Conservation (phyloP, 441 rosid species). For the Biscutella laevigata region DNA sequence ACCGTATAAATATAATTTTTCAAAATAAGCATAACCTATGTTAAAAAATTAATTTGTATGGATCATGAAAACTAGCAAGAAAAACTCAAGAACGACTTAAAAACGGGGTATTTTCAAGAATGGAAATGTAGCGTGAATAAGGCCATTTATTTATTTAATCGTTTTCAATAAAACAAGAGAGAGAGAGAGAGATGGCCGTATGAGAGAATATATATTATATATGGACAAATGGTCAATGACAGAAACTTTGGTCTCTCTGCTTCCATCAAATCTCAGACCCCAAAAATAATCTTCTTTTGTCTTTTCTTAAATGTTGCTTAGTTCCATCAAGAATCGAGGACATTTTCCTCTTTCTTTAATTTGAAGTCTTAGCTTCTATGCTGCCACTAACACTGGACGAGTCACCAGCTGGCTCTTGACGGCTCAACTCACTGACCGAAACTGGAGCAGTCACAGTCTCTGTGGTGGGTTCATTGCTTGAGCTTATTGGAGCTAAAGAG, state of each 20-base stretch:
- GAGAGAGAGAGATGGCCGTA: constrained; percentile 19
- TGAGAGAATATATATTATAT: constrained; percentile 21
- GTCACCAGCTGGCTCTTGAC: constrained; percentile 41
- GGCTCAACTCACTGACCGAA: constrained; percentile 35
- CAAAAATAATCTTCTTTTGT: constrained; percentile 28
- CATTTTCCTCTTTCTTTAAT: constrained; percentile 25
- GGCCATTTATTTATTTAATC: constrained; percentile 28
- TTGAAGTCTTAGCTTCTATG: constrained; percentile 36
- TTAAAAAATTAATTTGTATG: too few relatives aligned
- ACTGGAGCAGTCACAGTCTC: constrained; percentile 32
- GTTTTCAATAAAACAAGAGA: constrained; percentile 1
- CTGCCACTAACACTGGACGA: constrained; percentile 34
- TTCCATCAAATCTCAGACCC: constrained; percentile 26
- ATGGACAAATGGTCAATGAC: constrained; percentile 27
- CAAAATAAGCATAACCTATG: too few relatives aligned
- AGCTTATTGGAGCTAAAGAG: constrained; percentile 62
- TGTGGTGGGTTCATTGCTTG: constrained; percentile 35
- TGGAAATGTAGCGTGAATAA: constrained; percentile 15
- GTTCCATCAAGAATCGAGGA: constrained; percentile 33
- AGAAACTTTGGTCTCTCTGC: constrained; percentile 27
- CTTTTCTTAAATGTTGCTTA: constrained; percentile 21
- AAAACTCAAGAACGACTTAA: neutral
- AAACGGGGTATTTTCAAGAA: neutral
- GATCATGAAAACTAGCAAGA: too few relatives aligned
- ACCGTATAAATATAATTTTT: too few relatives aligned